Base-by-base conservation (phyloP, 2,329 filamentous ascomycete genomes). In the Penicillium janthinellum region DNA sequence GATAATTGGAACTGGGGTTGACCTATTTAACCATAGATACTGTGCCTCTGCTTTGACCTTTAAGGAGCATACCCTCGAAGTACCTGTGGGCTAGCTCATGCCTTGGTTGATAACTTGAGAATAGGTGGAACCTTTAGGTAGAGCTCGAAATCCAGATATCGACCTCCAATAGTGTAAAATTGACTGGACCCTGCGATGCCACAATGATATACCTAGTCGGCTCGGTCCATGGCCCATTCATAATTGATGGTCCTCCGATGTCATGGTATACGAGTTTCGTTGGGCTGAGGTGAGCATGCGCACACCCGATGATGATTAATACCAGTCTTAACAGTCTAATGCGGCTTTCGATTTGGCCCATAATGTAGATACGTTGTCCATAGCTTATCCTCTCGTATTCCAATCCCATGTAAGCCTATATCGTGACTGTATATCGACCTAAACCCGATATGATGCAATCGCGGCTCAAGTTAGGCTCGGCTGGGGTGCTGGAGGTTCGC, bases 391-490 rank as follows among this genome's bases (percentile, higher is more conserved):
- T n/a, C 25, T n/a, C 22, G 44, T 47, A 31, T 47, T n/a, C 15
- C 8, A 14, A 15, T 28, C 22, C 44, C 15, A 15, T 7, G 3
- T 28, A 45, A 11, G 14, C 22, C 42, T 31, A n/a, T 47, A 7
- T 47, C 15, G 44, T 47, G 44, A 47, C 4, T 47, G 5, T 31
- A n/a, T 47, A 45, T 22, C 42, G 20, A 14, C 22, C 44, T 45
- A 45, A 47, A 47, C 15, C 28, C 28, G 14, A 12, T 22, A 47
- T 59, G 57, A 59, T 62, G 60, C 60, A 62, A 60, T 60, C 57
- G 60, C 52, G 57, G 57, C 60, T 62, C 57, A 22, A 62, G n/a
- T 44, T 58, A 56, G 60, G 51, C 52, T 48, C 50, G 52, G 51
- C 45, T 56, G 57, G 53, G 58, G 56, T 54, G 52, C 55, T 60